Evolutionary conservation across 1,284 basidiomycete genomes (phyloP), one percentile per base, ranked within the genome.

Genomic region (Trametes versicolor): DNA sequence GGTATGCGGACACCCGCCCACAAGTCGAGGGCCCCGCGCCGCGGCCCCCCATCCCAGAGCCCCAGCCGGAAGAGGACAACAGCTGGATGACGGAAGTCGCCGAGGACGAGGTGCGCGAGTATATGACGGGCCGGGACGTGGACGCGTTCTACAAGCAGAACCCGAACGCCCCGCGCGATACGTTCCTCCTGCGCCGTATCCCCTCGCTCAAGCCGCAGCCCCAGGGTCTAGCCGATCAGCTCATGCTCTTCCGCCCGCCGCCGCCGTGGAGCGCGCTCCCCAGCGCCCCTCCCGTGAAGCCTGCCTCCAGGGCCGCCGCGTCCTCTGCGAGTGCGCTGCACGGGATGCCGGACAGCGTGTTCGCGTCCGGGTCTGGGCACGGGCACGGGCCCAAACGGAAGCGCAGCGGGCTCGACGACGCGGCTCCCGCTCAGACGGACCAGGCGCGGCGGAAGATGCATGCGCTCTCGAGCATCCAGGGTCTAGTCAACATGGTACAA

Each of bases 191-290:
- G 13, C n/a, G 45, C 32, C 7, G 36, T 10, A 3, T 48, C 27
- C 25, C 15, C 32, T 8, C 43, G 2, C 41, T 19, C 1, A 6
- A 7, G 13, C 12, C 25, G 5, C 7, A 25, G n/a, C 29, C 13
- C 13, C 1, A 25, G n/a, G n/a, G n/a, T n/a, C 7, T 21, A 8
- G 37, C 23, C 13, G 69, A 76, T 23, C 66, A 70, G 15, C 74
- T 84, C 27, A 82, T 81, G 76, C 80, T 87, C 23, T 83, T 78
- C 69, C 82, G 85, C 8, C 63, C 72, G 1, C 81, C 81, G 1
- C 82, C 80, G 2, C 76, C 81, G 17, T 85, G 82, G 82, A 70
- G 64, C 36, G 49, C 53, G 7, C 66, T 76, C 13, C 70, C 70
- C 17, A 36, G 58, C 1, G 53, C 59, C 2, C 68, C 63, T 4